Evolutionary conservation across 2,329 filamentous ascomycete genomes (phyloP).

Genomic region (Claviceps fusiformis): DNA sequence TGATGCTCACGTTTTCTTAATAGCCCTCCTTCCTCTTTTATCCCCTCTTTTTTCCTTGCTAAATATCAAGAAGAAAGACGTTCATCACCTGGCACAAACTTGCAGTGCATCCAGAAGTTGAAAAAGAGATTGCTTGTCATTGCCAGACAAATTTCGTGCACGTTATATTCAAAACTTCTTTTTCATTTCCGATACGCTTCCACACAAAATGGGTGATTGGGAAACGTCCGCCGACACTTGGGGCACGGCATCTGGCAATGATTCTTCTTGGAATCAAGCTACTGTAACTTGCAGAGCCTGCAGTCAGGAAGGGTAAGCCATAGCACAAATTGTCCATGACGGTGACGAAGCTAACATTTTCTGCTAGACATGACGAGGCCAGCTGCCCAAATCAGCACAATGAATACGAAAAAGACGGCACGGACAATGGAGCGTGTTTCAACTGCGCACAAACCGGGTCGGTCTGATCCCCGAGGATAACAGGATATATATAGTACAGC

Average conservation of each 20-base stretch:
- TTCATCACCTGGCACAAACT: not conserved
- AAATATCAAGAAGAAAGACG: too few species aligned
- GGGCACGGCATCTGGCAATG: not conserved
- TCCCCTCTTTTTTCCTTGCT: not conserved
- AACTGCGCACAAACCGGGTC: conserved; percentile 24
- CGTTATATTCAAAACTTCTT: not conserved
- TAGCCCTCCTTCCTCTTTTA: not conserved
- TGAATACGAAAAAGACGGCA: not conserved
- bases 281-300: conserved; percentile 2
- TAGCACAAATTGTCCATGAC: not conserved
- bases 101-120: not conserved
- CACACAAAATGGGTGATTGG: conserved; percentile 4
- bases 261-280: conserved; percentile 3
- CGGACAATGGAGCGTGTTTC: conserved; percentile 20
- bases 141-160: not conserved
- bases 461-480: not conserved
- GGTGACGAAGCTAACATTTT: not conserved
- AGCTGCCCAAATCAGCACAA: conserved; percentile 6
- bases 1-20: too few species aligned
- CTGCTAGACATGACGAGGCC: conserved; percentile 3
- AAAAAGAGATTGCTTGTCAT: not conserved
- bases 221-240: not conserved
- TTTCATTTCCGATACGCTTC: not conserved
- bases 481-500: not conserved
- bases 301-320: conserved; percentile 6